Base-by-base conservation (phyloP, 441 rosid species). In the Pelargonium citronellum region DNA sequence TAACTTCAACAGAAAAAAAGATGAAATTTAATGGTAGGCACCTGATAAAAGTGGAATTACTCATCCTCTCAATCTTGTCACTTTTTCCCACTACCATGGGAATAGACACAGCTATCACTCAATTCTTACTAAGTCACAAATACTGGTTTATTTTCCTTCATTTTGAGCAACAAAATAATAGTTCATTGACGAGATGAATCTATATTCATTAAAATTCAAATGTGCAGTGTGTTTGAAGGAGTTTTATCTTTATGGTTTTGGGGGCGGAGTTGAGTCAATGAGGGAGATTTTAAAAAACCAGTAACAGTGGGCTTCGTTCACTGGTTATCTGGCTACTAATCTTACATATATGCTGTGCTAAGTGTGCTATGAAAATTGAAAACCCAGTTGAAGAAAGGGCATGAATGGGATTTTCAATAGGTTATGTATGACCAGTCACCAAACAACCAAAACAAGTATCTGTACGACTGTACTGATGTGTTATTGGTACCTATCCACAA, bases 401-500 rank as follows among this genome's bases (percentile, higher is more conserved):
- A 8, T 64, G 34, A 64, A 34, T n/a, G 67, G 5, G 37, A n/a
- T 13, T 30, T 64, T 34, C 20, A 64, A 64, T 64, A 64, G 24
- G 27, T 62, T 62, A 15, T 27, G 22, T n/a, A 62, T 6, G 43
- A 27, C 66, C 66, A 41, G 44, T 41, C 44, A 41, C 44, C 10
- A 41, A 7, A 41, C 11, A 30, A 63, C 44, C 37, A 34, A 64
- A n/a, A 27, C 67, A 64, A 64, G 67, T 15, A 34, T 64, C 67
- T n/a, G 8, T 63, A 63, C 13, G 39, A 9, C 65, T 22, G 13
- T 62, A 27, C 24, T 24, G 66, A 62, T 20, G 22, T 62, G 67
- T 34, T 62, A 64, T 15, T 64, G 11, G 43, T 3, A 64, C 20
- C 27, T 61, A 61, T 24, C 7, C 5, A 13, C 37, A 20, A 41